These are phyloP conservation scores for Aspergillus hortae DNA, from an alignment of 2,329 filamentous ascomycete genomes.

Conservation along the genomic window DNA sequence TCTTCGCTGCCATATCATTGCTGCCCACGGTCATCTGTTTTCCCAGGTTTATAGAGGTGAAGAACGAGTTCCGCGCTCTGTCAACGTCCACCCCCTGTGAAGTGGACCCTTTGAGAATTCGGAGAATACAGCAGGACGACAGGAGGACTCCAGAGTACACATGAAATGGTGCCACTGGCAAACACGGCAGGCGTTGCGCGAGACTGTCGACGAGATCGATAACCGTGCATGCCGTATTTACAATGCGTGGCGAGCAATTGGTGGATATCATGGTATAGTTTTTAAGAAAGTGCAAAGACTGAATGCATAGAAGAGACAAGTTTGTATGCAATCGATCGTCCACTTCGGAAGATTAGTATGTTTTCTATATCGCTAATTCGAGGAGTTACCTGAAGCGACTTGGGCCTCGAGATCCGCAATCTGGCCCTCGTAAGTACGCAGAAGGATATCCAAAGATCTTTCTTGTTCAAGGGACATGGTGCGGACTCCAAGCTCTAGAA, in stretches of 20 bases:
- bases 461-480: constrained; percentile 38
- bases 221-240: constrained; percentile 28
- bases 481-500: constrained; percentile 37
- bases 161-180: constrained; percentile 25
- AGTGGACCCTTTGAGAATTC: constrained; percentile 37
- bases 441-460: constrained; percentile 32
- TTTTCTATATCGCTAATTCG: neutral
- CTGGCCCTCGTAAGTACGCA: constrained; percentile 35
- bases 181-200: constrained; percentile 14
- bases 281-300: constrained; percentile 37
- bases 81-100: constrained; percentile 29
- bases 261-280: constrained; percentile 24
- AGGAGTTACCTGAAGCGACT: constrained; percentile 25
- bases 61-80: constrained; percentile 32
- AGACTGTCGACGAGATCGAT: constrained; percentile 27
- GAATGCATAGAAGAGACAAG: constrained; percentile 31
- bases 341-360: constrained; percentile 17
- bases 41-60: constrained; percentile 35
- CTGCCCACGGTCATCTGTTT: constrained; percentile 37
- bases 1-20: constrained; percentile 33
- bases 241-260: constrained; percentile 23
- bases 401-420: constrained; percentile 35
- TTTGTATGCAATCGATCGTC: constrained; percentile 28
- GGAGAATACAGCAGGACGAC: constrained; percentile 30
- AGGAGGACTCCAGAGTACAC: constrained; percentile 29